These are phyloP conservation scores for Boechera divaricarpa DNA, from an alignment of 345 rosid genomes.

Conservation along the genomic window DNA sequence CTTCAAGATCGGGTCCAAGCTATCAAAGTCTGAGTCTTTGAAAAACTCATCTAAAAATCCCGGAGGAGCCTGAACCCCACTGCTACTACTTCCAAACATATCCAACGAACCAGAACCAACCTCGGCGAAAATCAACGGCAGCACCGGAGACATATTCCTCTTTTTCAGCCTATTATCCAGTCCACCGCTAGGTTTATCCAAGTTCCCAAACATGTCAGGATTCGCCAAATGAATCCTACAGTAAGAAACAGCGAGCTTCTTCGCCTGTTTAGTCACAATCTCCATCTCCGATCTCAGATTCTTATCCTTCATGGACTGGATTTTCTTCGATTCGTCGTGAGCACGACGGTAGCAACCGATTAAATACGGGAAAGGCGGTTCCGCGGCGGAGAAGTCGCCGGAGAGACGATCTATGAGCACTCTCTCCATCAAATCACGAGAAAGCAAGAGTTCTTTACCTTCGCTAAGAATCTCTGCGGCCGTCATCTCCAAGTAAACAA, in stretches of 20 bases:
- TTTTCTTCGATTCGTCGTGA: conserved; percentile 77
- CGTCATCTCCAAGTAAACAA: conserved; percentile 73
- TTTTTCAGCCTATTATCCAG: conserved; percentile 31
- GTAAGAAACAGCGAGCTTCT: conserved; percentile 75
- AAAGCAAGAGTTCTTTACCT: conserved; percentile 68
- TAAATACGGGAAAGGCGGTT: conserved; percentile 73
- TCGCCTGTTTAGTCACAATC: conserved; percentile 59
- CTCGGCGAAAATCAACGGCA: conserved; percentile 73
- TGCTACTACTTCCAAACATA: conserved; percentile 57
- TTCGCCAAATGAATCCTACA: conserved; percentile 76
- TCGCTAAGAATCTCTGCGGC: conserved; percentile 98
- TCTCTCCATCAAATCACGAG: conserved; percentile 79
- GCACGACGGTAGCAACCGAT: conserved; percentile 83
- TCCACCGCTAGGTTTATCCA: conserved; percentile 30
- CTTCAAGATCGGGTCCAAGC: conserved; percentile 75
- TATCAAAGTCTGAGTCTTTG: conserved; percentile 78
- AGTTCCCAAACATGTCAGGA: conserved; percentile 63
- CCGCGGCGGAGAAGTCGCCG: conserved; percentile 62
- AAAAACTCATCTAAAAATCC: conserved; percentile 89
- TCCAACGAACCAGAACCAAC: conserved; percentile 60
- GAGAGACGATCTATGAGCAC: conserved; percentile 84
- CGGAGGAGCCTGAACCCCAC: conserved; percentile 63
- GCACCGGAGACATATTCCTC: conserved; percentile 58
- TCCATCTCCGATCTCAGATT: conserved; percentile 73
- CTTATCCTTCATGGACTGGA: conserved; percentile 82